These are phyloP conservation scores for Mucor irregularis DNA, from an alignment of 371 early-diverging fungal species.

Conservation along the genomic window DNA sequence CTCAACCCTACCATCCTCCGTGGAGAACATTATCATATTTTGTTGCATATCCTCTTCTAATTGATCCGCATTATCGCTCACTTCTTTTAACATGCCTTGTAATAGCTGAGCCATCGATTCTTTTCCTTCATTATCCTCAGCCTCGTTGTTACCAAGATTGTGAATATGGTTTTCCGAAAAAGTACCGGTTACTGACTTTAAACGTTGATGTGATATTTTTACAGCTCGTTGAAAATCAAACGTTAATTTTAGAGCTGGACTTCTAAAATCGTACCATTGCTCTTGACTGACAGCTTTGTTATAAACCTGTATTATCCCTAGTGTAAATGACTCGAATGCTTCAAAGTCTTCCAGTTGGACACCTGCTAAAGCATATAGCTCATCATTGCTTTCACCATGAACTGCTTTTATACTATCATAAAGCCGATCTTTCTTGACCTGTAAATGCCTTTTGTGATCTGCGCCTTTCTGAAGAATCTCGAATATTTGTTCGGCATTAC, in stretches of 20 bases:
- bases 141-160: not conserved
- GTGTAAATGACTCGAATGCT: conserved; percentile 42
- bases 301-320: conserved; percentile 49
- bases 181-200: conserved; percentile 21
- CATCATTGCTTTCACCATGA: conserved; percentile 23
- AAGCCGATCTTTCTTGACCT: conserved; percentile 23
- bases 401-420: conserved; percentile 30
- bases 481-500: conserved; percentile 23
- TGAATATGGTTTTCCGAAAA: not conserved
- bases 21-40: conserved; percentile 28
- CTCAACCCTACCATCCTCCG: conserved; percentile 42
- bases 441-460: conserved; percentile 24
- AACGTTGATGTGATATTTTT: conserved; percentile 37
- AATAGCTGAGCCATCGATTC: conserved; percentile 41
- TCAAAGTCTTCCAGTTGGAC: conserved; percentile 41
- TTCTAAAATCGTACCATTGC: conserved; percentile 35
- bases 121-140: conserved; percentile 8
- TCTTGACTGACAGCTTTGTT: conserved; percentile 29
- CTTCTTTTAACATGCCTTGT: conserved; percentile 46
- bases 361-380: conserved; percentile 33
- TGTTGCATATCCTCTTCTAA: conserved; percentile 50
- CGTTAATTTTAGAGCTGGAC: conserved; percentile 42
- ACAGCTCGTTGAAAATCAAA: conserved; percentile 51
- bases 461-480: conserved; percentile 32
- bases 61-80: conserved; percentile 50